A percentile compares a stretch with the other conserved stretches of the same genome.
These are phyloP conservation scores for Ramichloridium luteum DNA, from an alignment of 2,329 filamentous ascomycete genomes.

Conservation along the genomic window DNA sequence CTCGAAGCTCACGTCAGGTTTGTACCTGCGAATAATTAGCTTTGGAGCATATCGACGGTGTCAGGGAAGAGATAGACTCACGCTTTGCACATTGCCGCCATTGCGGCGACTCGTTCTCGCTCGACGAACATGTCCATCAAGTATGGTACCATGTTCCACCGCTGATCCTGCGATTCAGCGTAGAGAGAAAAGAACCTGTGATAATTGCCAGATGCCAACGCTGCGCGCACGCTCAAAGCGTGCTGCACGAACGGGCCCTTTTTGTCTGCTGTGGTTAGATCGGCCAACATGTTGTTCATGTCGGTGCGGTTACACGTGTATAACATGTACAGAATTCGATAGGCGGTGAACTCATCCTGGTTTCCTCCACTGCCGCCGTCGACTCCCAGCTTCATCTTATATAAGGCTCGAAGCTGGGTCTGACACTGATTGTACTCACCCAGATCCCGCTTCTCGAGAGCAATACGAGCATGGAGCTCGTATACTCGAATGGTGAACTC, in stretches of 20 bases:
- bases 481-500: conserved; percentile 95
- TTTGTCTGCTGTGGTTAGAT: conserved; percentile 98
- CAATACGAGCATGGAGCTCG: conserved; percentile 94
- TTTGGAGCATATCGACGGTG: too few relatives aligned
- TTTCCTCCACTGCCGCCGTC: conserved; percentile 58
- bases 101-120: conserved; percentile 78
- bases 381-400: conserved; percentile 74
- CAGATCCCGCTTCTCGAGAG: conserved; percentile 93
- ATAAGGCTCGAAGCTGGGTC: conserved; percentile 87
- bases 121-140: conserved; percentile 99
- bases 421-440: conserved; percentile 99
- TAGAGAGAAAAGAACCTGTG: conserved; percentile 97
- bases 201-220: conserved; percentile 87
- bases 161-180: conserved; percentile 56
- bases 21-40: conserved; percentile 61
- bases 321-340: conserved; percentile 99
- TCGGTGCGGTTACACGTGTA: conserved; percentile 96
- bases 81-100: conserved; percentile 91
- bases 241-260: conserved; percentile 73
- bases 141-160: conserved; percentile 71
- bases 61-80: conserved; percentile 45
- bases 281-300: conserved; percentile 94
- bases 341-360: conserved; percentile 92
- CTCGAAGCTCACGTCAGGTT: conserved; percentile 74
- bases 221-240: conserved; percentile 80